Evolutionary conservation across 2,329 filamentous ascomycete genomes (phyloP).

Genomic region (Berkeleyomyces basicola): DNA sequence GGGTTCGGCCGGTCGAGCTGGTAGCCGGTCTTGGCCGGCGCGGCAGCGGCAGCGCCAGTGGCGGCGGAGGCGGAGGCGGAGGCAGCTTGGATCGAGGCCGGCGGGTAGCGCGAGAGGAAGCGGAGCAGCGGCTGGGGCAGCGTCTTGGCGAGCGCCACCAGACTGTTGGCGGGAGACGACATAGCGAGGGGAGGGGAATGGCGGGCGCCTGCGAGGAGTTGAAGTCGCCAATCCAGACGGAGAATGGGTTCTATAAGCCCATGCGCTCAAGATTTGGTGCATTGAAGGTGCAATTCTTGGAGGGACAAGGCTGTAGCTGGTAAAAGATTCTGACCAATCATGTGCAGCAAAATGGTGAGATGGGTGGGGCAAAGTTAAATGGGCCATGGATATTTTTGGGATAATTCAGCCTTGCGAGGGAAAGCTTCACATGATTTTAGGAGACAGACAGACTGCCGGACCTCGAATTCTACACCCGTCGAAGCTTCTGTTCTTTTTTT

Average conservation of each 20-base stretch:
- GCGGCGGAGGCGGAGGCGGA: slow-evolving; percentile 23
- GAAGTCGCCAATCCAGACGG: not conserved
- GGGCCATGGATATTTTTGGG: not conserved
- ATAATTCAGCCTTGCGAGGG: not conserved
- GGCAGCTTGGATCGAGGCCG: slow-evolving; percentile 39
- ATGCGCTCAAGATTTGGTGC: not conserved
- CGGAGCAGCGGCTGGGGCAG: slow-evolving; percentile 63
- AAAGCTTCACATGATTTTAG: not conserved
- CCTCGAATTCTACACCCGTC: not conserved
- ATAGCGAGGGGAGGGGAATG: slow-evolving; percentile 16
- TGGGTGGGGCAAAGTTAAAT: not conserved
- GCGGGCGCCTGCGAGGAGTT: too few relatives aligned
- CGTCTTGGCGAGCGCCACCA: slow-evolving; percentile 45
- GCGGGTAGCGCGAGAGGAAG: slow-evolving; percentile 85
- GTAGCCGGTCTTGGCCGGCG: slow-evolving; percentile 28
- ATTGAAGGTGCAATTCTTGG: not conserved
- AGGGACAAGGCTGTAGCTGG: not conserved
- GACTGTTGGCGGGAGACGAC: slow-evolving; percentile 19
- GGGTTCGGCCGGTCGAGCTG: slow-evolving; percentile 52
- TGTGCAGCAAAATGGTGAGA: not conserved
- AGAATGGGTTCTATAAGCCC: not conserved
- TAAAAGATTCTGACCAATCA: not conserved
- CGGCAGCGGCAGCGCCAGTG: slow-evolving; percentile 13
- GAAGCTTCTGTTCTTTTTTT: not conserved
- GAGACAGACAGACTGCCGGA: not conserved